These are phyloP conservation scores for Cucumis cinereus DNA, from an alignment of 306 rosid species.

Conservation along the genomic window DNA sequence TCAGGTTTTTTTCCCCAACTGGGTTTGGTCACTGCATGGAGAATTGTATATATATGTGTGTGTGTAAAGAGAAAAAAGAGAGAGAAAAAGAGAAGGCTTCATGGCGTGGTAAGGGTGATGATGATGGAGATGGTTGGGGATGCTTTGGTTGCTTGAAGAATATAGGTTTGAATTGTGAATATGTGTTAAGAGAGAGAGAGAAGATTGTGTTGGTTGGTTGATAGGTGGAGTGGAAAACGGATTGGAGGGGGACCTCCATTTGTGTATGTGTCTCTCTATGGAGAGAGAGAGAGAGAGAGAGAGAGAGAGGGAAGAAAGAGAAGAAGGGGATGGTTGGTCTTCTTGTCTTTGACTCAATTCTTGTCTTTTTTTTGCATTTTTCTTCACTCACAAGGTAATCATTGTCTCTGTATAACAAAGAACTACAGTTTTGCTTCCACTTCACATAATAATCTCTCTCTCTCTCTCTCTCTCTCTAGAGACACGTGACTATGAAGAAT, in stretches of 20 bases:
- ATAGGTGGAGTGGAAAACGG: constrained; percentile 99
- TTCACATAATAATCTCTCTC: constrained; percentile 44
- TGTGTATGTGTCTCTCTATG: constrained; percentile 5
- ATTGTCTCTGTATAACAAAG: constrained; percentile 12
- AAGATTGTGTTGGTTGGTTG: constrained; percentile 59
- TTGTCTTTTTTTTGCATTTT: constrained; percentile 55
- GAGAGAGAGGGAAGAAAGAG: not conserved
- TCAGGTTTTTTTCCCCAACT: not conserved
- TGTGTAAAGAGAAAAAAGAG: constrained; percentile 10
- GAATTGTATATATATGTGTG: not conserved
- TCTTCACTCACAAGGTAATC: constrained; percentile 99
- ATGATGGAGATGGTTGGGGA: constrained; percentile 41
- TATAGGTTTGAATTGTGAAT: constrained; percentile 5
- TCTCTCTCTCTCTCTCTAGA: constrained; percentile 13
- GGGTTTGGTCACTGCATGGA: constrained; percentile 9
- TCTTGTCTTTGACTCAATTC: constrained; percentile 88
- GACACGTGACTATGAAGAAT: constrained; percentile 41
- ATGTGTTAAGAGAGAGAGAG: constrained; percentile 11
- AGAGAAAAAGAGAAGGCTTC: constrained; percentile 36
- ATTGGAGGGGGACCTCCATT: constrained; percentile 98
- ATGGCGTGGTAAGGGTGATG: constrained; percentile 53
- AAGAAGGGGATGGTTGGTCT: constrained; percentile 25
- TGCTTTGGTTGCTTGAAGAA: constrained; percentile 56
- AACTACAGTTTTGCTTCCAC: constrained; percentile 57
- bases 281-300: constrained; percentile 14